Percentiles rank a stretch among this genome's conserved stretches.
These are phyloP conservation scores for Wallacemonas rigidus DNA, from an alignment of 208 protist species.

Conservation along the genomic window DNA sequence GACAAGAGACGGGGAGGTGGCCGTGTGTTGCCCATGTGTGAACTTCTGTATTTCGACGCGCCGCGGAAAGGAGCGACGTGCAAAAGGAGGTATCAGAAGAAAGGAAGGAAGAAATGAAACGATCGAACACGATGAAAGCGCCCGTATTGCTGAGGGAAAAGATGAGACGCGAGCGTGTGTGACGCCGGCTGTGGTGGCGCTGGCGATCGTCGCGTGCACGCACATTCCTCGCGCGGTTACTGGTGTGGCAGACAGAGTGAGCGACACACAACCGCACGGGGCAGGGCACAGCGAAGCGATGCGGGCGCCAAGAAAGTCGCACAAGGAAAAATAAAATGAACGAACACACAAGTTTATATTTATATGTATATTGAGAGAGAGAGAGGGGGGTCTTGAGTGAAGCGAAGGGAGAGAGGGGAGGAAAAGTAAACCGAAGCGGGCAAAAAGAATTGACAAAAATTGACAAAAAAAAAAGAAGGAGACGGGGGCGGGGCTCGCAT, in stretches of 20 bases:
- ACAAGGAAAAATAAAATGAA: slow-evolving; percentile 18
- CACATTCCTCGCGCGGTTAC: background rate
- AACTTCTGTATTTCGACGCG: no score
- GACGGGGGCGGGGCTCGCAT: background rate
- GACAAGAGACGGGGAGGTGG: no score
- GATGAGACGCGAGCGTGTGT: background rate
- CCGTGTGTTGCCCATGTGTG: no score
- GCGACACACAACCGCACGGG: background rate
- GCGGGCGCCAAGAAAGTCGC: slow-evolving; percentile 2
- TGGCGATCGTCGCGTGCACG: slow-evolving; percentile 8
- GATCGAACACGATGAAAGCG: background rate
- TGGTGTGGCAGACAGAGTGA: no score
- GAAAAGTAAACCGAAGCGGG: no score
- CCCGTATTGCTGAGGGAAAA: background rate
- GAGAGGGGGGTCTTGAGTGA: no score
- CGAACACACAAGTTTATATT: background rate
- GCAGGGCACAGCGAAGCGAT: slow-evolving; percentile 7
- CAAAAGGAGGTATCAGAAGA: no score
- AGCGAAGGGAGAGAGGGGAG: no score
- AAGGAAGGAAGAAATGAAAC: slow-evolving; percentile 2
- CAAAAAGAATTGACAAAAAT: no score
- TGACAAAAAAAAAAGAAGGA: slow-evolving; percentile 16
- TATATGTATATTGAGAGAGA: no score
- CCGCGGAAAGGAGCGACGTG: no score
- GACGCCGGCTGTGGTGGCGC: background rate